Base-by-base conservation (phyloP, 116 monocot species). In the Phalaenopsis hybrid region DNA sequence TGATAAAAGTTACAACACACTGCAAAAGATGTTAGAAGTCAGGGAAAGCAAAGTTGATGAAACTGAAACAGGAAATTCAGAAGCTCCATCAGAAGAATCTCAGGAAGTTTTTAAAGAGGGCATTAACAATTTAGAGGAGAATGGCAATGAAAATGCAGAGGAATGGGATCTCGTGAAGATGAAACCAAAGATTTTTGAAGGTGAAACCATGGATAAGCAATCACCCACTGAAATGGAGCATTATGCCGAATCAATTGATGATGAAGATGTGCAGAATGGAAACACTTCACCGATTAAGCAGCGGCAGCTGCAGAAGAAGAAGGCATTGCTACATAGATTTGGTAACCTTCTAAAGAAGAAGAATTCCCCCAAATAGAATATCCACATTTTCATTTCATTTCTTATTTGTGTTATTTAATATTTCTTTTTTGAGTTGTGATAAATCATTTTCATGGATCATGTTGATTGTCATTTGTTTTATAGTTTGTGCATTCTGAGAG, bases 341-440 rank as follows among this genome's bases (percentile, higher is more conserved):
- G 95, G 97, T 44, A 94, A 88, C 87, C 81, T 98, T 0, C 89
- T 94, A 78, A 98, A 93, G 88, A 98, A 93, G 83, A 98, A 94
- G 83, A 86, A 78, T 75, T 81, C 76, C 31, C 81, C 72, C 81
- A 91, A 91, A 81, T 90, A 91, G 78, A 4, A 51, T 41, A 13
- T 77, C 13, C 11, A 10, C 50, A 6, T 75, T 7, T n/a, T 45
- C 15, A 6, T 45, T 75, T 20, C 21, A 18, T 46, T 44, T 75
- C 21, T 8, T 4, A 15, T 0, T 33, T 72, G 72, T 23, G 72
- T 41, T 34, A 15, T 73, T 37, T 41, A 34, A 41, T 41, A 8
- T 13, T 73, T 10, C 16, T 16, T 34, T 25, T 25, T 31, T 5
- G 13, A 34, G 37, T 41, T 73, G 72, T 13, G 20, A 46, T 44